A percentile compares a stretch with the other conserved stretches of the same genome.
Evolutionary conservation across 805 yeast species (phyloP).

Genomic region (Alloascoidea africana): DNA sequence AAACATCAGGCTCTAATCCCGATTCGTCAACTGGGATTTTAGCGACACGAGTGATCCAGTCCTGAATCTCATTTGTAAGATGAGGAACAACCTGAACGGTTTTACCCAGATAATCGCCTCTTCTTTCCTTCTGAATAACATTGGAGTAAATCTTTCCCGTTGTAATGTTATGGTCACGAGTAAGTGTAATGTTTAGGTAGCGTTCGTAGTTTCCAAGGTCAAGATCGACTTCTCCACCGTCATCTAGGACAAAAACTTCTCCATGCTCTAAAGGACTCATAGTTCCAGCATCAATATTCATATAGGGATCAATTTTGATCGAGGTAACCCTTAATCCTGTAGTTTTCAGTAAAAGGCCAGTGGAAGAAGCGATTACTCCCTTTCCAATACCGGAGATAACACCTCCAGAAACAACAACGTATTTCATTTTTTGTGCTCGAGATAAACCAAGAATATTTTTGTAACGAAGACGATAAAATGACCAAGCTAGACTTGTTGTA

Average conservation of each 20-base stretch:
- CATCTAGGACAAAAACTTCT: conserved; percentile 93
- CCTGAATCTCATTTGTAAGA: conserved; percentile 92
- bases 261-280: conserved; percentile 99
- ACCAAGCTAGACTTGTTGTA: background rate
- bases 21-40: conserved; percentile 82
- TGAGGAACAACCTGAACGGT: conserved; percentile 99
- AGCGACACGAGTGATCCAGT: conserved; percentile 93
- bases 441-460: too few species aligned
- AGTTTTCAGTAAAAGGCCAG: conserved; percentile 89
- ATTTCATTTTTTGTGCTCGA: conserved; percentile 72
- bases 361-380: conserved; percentile 95
- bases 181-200: conserved; percentile 83
- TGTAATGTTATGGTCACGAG: conserved; percentile 91
- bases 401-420: conserved; percentile 99
- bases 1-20: conserved; percentile 84
- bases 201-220: conserved; percentile 98
- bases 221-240: conserved; percentile 98
- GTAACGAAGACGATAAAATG: background rate
- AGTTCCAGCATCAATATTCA: conserved; percentile 99
- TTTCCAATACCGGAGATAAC: conserved; percentile 99
- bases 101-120: conserved; percentile 94
- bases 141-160: conserved; percentile 94
- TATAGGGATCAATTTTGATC: conserved; percentile 95
- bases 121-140: conserved; percentile 89
- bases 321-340: conserved; percentile 91